Evolutionary conservation across 1,284 basidiomycete species (phyloP).

Genomic region (Irpex rosettiformis): DNA sequence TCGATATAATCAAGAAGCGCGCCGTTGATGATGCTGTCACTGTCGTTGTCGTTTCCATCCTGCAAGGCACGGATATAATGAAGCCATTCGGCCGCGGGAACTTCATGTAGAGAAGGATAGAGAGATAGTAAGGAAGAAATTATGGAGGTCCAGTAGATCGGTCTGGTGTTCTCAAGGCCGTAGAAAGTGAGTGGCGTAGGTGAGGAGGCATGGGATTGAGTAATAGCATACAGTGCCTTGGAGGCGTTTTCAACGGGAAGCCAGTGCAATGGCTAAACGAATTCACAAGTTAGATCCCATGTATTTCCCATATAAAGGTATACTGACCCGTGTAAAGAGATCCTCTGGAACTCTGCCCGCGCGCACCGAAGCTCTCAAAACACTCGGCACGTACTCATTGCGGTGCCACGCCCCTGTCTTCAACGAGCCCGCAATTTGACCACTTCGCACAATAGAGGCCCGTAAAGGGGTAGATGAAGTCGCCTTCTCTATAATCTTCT

Average conservation of each 20-base stretch:
- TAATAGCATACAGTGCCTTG: neutral
- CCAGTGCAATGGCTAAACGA: neutral
- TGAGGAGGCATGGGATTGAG: neutral
- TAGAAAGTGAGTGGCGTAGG: neutral
- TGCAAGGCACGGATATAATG: neutral
- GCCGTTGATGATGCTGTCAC: neutral
- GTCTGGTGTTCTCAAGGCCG: neutral
- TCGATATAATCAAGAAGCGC: neutral
- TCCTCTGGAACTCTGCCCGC: constrained; percentile 11
- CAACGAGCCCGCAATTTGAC: constrained; percentile 26
- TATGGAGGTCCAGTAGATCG: neutral
- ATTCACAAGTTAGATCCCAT: neutral
- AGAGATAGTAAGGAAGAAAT: neutral
- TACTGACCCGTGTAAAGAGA: neutral
- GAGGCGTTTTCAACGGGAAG: neutral
- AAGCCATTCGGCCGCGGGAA: neutral
- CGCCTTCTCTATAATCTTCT: constrained; percentile 26
- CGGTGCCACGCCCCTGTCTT: constrained; percentile 27
- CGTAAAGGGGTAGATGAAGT: constrained; percentile 20
- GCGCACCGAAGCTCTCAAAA: constrained; percentile 19
- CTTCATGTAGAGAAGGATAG: neutral
- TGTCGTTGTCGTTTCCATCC: neutral
- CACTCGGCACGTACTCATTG: constrained; percentile 28
- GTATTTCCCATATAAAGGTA: neutral
- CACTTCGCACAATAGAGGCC: constrained; percentile 26